Percentiles rank a stretch among this genome's conserved stretches.
These are phyloP conservation scores for Phaseolus lunatus DNA, from an alignment of 306 rosid genomes.

Conservation along the genomic window DNA sequence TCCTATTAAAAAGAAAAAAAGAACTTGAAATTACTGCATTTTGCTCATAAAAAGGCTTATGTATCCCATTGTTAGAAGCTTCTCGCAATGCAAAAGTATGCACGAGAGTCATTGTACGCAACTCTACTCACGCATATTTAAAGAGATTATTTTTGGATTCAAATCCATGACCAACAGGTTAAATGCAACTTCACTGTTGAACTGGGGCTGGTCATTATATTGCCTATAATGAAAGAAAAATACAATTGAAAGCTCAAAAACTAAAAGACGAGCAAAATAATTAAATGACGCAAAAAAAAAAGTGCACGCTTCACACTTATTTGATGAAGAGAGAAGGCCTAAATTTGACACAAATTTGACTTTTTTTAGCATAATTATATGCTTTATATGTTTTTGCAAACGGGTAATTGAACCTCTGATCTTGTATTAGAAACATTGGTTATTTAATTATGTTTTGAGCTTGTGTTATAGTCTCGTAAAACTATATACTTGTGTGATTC, in stretches of 20 bases:
- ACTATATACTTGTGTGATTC: not conserved
- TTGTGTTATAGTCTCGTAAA: not conserved
- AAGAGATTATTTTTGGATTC: too few relatives aligned
- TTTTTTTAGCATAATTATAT: not conserved
- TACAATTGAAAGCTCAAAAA: not conserved
- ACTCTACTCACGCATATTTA: too few relatives aligned
- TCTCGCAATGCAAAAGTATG: too few relatives aligned
- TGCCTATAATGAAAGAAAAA: not conserved
- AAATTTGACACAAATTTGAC: not conserved
- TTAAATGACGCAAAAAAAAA: not conserved
- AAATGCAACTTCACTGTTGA: too few relatives aligned
- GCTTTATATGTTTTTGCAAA: not conserved
- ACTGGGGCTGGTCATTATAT: not conserved
- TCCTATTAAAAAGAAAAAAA: not conserved
- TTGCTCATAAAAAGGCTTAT: not conserved
- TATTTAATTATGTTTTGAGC: not conserved
- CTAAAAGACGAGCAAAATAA: not conserved
- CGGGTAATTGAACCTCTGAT: not conserved
- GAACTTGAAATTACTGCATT: not conserved
- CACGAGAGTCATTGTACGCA: too few relatives aligned
- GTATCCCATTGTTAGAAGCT: too few relatives aligned
- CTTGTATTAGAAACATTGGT: not conserved
- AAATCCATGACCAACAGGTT: too few relatives aligned
- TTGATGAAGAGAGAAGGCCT: not conserved
- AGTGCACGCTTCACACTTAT: not conserved